These are phyloP conservation scores for Boletus barrowsii DNA, from an alignment of 768 basidiomycete species.

Conservation along the genomic window DNA sequence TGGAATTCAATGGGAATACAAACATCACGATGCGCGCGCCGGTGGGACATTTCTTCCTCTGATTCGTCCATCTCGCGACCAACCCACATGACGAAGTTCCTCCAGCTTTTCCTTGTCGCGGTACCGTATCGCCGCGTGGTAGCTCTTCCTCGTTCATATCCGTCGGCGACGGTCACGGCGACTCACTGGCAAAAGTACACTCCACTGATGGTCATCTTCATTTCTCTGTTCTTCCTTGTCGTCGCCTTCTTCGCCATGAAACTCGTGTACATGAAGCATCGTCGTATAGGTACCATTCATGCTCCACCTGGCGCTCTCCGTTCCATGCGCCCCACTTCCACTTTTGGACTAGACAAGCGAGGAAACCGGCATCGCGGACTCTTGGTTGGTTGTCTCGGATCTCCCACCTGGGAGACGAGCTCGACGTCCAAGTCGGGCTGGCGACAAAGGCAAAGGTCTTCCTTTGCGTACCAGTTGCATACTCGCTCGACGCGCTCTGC, in stretches of 20 bases:
- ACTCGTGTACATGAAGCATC: constrained; percentile 27
- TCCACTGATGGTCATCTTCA: constrained; percentile 13
- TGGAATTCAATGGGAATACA: constrained; percentile 20
- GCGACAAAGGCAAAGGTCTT: constrained; percentile 4
- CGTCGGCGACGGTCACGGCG: not conserved
- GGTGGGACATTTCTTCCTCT: not conserved
- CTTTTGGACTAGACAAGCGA: not conserved
- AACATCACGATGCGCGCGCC: constrained; percentile 11
- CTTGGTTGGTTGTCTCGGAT: constrained; percentile 30
- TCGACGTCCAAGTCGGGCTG: constrained; percentile 15
- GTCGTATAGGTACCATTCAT: constrained; percentile 28
- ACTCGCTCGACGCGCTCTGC: constrained; percentile 3
- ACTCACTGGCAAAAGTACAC: not conserved
- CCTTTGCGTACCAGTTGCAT: constrained; percentile 7
- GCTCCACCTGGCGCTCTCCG: not conserved
- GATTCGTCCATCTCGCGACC: not conserved
- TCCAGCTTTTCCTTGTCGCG: not conserved
- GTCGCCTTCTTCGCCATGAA: constrained; percentile 20
- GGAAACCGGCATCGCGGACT: constrained; percentile 10
- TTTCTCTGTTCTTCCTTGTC: constrained; percentile 17
- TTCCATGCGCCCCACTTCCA: not conserved
- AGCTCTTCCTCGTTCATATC: constrained; percentile 13
- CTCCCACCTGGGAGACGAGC: constrained; percentile 30
- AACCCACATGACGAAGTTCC: constrained; percentile 3
- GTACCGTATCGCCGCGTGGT: constrained; percentile 1